Evolutionary conservation across 163 green algal species (phyloP).

Genomic region (Chlamydomonas reinhardtii): DNA sequence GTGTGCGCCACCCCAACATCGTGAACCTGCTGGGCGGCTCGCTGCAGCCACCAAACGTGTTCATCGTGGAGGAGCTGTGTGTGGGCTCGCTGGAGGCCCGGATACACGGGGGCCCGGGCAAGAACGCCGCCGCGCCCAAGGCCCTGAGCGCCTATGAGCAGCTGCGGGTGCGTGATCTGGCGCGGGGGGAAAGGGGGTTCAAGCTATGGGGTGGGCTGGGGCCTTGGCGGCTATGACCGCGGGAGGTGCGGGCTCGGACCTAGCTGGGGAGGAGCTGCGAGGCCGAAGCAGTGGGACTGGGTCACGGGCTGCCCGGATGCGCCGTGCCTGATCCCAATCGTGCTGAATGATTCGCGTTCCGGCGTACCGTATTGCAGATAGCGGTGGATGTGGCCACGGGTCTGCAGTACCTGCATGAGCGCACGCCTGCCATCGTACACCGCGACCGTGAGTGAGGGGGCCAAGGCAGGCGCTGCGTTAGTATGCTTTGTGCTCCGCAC

Average conservation of each 20-base stretch:
- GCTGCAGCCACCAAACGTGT: slow-evolving; percentile 42
- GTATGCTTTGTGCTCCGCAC: too few relatives aligned
- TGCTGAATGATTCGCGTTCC: too few relatives aligned
- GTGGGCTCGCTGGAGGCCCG: slow-evolving; percentile 12
- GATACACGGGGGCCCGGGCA: neutral
- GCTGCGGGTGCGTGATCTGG: neutral
- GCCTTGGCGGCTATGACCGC: too few relatives aligned
- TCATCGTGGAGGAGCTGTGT: slow-evolving; percentile 50
- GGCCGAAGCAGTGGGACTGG: too few relatives aligned
- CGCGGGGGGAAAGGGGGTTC: neutral
- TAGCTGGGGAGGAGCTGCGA: too few relatives aligned
- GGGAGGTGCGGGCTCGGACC: too few relatives aligned
- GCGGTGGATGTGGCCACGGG: slow-evolving; percentile 49
- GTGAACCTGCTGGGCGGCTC: slow-evolving; percentile 35
- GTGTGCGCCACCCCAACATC: slow-evolving; percentile 45
- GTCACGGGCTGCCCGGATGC: too few relatives aligned
- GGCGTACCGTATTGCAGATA: neutral
- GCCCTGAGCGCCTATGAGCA: too few relatives aligned
- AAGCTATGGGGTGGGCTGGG: neutral
- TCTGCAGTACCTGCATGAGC: slow-evolving; percentile 48
- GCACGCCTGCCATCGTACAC: slow-evolving; percentile 38
- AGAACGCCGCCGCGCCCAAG: neutral
- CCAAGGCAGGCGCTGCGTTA: neutral
- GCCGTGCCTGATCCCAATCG: too few relatives aligned
- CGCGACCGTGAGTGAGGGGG: neutral